Evolutionary conservation across 2,329 filamentous ascomycete species (phyloP).

Genomic region (Periconia sp.): DNA sequence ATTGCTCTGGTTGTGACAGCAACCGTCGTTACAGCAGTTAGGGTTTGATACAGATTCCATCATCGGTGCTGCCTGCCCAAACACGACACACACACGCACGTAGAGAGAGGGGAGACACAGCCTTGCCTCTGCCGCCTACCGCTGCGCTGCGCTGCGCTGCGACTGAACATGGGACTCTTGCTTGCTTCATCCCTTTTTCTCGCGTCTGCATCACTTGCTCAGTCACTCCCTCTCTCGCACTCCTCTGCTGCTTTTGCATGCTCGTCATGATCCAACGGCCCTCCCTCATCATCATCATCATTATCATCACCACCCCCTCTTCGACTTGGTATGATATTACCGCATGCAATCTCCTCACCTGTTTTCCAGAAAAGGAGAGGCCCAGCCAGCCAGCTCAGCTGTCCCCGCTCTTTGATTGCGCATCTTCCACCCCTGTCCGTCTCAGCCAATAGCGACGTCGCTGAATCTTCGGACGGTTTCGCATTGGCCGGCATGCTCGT

Average conservation of each 20-base stretch:
- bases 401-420: conserved; percentile 19
- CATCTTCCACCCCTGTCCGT: conserved; percentile 1
- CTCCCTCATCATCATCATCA: background rate
- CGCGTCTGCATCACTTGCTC: too few relatives aligned
- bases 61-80: background rate
- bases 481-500: conserved; percentile 1
- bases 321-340: background rate
- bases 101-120: background rate
- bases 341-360: conserved; percentile 1
- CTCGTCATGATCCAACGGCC: background rate
- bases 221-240: background rate
- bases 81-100: background rate
- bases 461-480: background rate
- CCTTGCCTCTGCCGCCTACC: too few relatives aligned
- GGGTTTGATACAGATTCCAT: background rate
- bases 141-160: background rate
- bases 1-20: too few relatives aligned
- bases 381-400: conserved; percentile 5
- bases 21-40: too few relatives aligned
- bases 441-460: conserved; percentile 10
- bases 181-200: background rate
- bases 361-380: conserved; percentile 4
- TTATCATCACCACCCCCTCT: background rate
- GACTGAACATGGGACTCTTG: background rate
- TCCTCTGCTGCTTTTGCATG: background rate